Percentiles rank a stretch among this genome's conserved stretches.
These are phyloP conservation scores for Candida berthetii DNA, from an alignment of 805 yeast genomes.

Conservation along the genomic window DNA sequence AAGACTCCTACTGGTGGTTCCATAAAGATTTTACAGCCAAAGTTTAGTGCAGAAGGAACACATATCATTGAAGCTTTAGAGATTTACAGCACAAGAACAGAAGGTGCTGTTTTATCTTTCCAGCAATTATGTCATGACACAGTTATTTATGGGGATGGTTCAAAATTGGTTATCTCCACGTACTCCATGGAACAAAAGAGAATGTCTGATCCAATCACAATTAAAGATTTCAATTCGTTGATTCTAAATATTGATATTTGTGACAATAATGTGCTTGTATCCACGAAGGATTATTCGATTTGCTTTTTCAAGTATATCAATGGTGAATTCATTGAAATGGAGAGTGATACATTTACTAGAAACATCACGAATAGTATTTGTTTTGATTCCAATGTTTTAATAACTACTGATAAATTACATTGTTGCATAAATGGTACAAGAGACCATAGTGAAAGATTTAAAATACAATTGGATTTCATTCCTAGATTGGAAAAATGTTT, in stretches of 20 bases:
- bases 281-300: constrained; percentile 23
- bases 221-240: constrained; percentile 5
- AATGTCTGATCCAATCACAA: constrained; percentile 8
- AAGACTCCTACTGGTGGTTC: constrained; percentile 13
- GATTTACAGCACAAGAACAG: constrained; percentile 11
- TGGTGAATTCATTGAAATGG: constrained; percentile 5
- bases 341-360: constrained; percentile 15
- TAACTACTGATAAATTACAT: constrained; percentile 18
- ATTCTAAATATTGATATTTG: constrained; percentile 17
- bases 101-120: constrained; percentile 16
- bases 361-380: constrained; percentile 12
- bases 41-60: constrained; percentile 2
- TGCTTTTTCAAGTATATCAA: constrained; percentile 12
- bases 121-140: constrained; percentile 9
- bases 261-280: constrained; percentile 15
- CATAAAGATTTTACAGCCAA: constrained; percentile 14
- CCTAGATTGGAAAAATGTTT: constrained; percentile 24
- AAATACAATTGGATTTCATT: constrained; percentile 19
- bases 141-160: constrained; percentile 14
- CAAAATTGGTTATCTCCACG: constrained; percentile 4
- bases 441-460: constrained; percentile 9
- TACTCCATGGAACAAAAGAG: constrained; percentile 10
- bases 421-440: constrained; percentile 10
- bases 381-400: constrained; percentile 3
- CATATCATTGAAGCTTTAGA: constrained; percentile 10